Conservation (phyloP, 2,329 filamentous ascomycete genomes). For the Pseudocercospora musae region DNA sequence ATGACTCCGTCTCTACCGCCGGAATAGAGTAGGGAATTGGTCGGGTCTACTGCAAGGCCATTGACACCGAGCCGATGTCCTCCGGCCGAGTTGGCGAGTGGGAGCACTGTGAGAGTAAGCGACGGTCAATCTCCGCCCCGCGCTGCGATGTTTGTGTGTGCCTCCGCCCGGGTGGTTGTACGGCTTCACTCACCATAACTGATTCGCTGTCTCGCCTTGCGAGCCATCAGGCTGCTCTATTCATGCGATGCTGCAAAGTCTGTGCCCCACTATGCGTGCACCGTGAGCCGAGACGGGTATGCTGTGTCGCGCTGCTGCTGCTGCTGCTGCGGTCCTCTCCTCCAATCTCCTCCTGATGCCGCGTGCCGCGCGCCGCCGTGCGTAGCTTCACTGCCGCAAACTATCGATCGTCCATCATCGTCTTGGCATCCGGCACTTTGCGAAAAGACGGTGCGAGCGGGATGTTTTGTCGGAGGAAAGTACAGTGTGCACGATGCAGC, state of each 20-base stretch:
- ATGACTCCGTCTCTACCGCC: conserved; percentile 92
- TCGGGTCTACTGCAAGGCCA: conserved; percentile 80
- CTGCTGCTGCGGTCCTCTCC: no score
- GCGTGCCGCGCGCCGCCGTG: not conserved
- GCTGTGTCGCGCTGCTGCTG: not conserved
- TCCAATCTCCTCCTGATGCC: not conserved
- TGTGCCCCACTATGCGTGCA: conserved; percentile 1
- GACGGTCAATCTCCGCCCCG: conserved; percentile 9
- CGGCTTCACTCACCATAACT: conserved; percentile 43
- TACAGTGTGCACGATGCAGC: not conserved
- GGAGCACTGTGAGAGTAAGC: conserved; percentile 49
- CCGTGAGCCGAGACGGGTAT: not conserved
- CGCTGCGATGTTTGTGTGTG: not conserved
- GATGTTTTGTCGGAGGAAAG: not conserved
- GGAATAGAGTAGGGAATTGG: conserved; percentile 86
- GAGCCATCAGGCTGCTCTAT: conserved; percentile 41
- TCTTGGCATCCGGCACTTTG: no score
- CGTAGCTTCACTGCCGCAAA: not conserved
- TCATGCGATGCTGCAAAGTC: not conserved
- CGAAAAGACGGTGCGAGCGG: not conserved
- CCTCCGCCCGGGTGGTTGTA: not conserved
- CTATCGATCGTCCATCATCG: not conserved
- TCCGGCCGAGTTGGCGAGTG: conserved; percentile 63
- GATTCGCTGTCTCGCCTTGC: conserved; percentile 53
- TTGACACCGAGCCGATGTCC: conserved; percentile 93